Evolutionary conservation across 2,329 filamentous ascomycete genomes (phyloP).

Genomic region (Colletotrichum gigasporum): DNA sequence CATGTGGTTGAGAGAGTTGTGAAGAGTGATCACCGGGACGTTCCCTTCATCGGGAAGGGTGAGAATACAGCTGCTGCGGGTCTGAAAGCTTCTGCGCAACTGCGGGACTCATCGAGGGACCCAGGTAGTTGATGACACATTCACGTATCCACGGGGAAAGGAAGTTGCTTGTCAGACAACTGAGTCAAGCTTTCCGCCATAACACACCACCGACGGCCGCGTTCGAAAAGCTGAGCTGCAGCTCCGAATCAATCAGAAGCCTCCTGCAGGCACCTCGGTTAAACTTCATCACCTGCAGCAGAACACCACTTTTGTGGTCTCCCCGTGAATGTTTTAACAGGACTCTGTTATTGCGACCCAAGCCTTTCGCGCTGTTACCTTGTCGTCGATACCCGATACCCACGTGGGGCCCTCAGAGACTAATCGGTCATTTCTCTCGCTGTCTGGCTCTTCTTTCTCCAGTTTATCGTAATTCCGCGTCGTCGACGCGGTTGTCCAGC

Average conservation of each 20-base stretch:
- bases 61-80: too few species aligned
- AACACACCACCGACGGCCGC: too few species aligned
- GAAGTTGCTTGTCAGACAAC: neutral
- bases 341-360: too few species aligned
- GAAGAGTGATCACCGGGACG: too few species aligned
- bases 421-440: neutral
- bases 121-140: neutral
- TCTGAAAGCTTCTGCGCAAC: too few species aligned
- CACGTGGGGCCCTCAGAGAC: neutral
- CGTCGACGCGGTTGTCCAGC: neutral
- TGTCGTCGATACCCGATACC: conserved; percentile 4
- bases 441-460: neutral
- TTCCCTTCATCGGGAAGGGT: too few species aligned
- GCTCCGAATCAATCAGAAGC: neutral
- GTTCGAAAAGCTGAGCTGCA: too few species aligned
- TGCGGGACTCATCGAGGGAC: too few species aligned
- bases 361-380: neutral
- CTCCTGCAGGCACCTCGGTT: neutral
- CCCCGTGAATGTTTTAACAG: too few species aligned
- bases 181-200: neutral
- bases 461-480: neutral
- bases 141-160: too few species aligned
- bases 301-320: too few species aligned
- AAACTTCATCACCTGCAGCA: conserved; percentile 4
- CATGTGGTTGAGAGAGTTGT: too few species aligned